phyloP scores from a whole-genome alignment of 805 yeast species.

The Kluyveromyces aestuarii region DNA sequence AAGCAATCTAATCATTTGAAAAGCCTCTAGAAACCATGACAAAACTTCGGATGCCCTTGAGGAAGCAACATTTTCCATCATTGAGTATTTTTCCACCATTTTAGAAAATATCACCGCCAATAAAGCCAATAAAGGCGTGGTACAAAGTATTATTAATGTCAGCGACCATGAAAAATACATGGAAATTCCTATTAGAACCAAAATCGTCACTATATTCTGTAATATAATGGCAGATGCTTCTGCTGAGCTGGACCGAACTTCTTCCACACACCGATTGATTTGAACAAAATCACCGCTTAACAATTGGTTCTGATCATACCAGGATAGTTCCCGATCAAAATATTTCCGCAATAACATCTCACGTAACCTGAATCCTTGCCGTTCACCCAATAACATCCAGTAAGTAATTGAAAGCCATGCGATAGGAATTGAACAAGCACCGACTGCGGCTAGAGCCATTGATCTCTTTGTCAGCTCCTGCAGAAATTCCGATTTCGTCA shows the following conservation, averaged over 20 bases:
- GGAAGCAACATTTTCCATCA: conserved; percentile 47
- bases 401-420: conserved; percentile 46
- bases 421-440: conserved; percentile 35
- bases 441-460: conserved; percentile 37
- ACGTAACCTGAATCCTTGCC: conserved; percentile 53
- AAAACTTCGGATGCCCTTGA: conserved; percentile 49
- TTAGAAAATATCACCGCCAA: conserved; percentile 43
- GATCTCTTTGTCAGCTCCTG: conserved; percentile 31
- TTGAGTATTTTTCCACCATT: conserved; percentile 40
- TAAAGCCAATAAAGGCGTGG: conserved; percentile 56
- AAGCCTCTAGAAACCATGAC: conserved; percentile 61
- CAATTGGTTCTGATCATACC: conserved; percentile 55
- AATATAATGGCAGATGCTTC: conserved; percentile 53
- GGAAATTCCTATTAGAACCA: conserved; percentile 53
- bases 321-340: conserved; percentile 35
- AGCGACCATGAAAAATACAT: conserved; percentile 78
- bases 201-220: conserved; percentile 43
- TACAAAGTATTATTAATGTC: conserved; percentile 66
- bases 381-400: conserved; percentile 70
- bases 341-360: conserved; percentile 34
- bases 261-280: conserved; percentile 66
- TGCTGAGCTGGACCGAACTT: conserved; percentile 55
- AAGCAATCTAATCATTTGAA: conserved; percentile 51
- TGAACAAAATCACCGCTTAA: conserved; percentile 58
- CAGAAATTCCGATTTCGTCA: conserved; percentile 26